Base-by-base conservation (phyloP, 1,284 basidiomycete species). In the Pterulicium gracile region DNA sequence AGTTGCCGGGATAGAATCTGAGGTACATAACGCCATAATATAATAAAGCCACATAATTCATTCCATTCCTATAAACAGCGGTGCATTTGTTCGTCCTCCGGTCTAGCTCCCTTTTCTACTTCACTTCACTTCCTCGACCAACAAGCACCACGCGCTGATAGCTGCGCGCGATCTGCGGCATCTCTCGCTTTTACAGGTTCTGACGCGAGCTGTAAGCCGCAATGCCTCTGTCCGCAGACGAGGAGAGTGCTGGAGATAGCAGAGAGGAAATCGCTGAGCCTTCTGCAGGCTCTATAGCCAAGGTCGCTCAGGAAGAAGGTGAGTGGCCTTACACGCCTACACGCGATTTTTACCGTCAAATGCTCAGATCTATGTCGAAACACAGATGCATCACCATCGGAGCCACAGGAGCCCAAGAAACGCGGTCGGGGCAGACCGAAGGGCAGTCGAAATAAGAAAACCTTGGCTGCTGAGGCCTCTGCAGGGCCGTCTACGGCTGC, bases 371-470 rank as follows among this genome's bases (percentile, higher is more conserved):
- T n/a, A n/a, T n/a, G n/a, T n/a, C n/a, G n/a, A n/a, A n/a, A n/a
- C n/a, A n/a, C n/a, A 41, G 10, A 7, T 41, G 14, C 39, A 10
- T 20, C 19, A n/a, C 39, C 39, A 20, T 41, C 7, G 39, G 18
- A 41, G 7, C 39, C 39, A 41, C 13, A 13, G 13, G 10, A 21
- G 20, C 7, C 42, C 5, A 24, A 59, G 51, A 88, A 87, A 66
- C 79, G 85, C 56, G 76, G 81, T 56, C 75, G 85, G 43, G 85
- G 85, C 45, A 76, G 85, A 52, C 86, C 85, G 50, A 86, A 81
- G 62, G 85, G 85, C 58, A 83, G 80, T 63, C 88, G 81, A 67
- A 88, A 88, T 64, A 88, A 87, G 74, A 84, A 81, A 59, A 60
- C 68, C 47, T 59, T 66, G 55, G 54, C 65, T 36, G 58, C 69